Evolutionary conservation across 768 basidiomycete genomes (phyloP).

Genomic region (Guyanaporus albipodus): DNA sequence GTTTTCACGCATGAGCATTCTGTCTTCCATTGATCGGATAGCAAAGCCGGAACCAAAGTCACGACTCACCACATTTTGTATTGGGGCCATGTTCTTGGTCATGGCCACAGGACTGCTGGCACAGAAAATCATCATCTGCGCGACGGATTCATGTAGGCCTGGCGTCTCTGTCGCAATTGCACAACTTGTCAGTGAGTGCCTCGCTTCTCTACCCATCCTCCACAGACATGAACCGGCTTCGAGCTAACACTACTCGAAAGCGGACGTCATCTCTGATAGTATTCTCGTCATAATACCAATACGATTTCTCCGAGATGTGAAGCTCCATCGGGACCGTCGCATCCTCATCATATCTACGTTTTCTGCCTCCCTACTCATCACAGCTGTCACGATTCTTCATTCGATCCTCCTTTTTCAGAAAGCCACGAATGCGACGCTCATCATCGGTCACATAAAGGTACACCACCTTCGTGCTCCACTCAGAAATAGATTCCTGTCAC

Average conservation of each 20-base stretch:
- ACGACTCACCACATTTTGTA: constrained; percentile 13
- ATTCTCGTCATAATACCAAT: constrained; percentile 16
- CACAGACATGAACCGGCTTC: neutral
- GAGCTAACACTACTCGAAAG: constrained; percentile 4
- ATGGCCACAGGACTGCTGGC: constrained; percentile 14
- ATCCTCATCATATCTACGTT: constrained; percentile 20
- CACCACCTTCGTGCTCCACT: neutral
- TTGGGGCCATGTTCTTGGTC: constrained; percentile 13
- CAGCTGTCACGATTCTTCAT: constrained; percentile 19
- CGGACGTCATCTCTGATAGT: constrained; percentile 21
- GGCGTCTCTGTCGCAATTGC: constrained; percentile 10
- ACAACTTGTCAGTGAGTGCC: constrained; percentile 25
- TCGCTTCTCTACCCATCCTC: neutral
- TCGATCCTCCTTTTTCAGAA: constrained; percentile 19
- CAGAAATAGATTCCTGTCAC: neutral
- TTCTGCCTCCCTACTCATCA: constrained; percentile 22
- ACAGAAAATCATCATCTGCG: constrained; percentile 19
- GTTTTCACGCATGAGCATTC: constrained; percentile 27
- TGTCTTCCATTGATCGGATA: constrained; percentile 25
- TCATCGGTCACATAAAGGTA: constrained; percentile 27
- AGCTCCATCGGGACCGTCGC: constrained; percentile 15
- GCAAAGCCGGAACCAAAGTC: constrained; percentile 8
- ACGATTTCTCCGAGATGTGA: constrained; percentile 14
- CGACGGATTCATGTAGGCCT: neutral
- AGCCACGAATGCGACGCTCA: neutral